phyloP scores from a whole-genome alignment of 371 early-diverging fungal species.

The Mortierella sp. region DNA sequence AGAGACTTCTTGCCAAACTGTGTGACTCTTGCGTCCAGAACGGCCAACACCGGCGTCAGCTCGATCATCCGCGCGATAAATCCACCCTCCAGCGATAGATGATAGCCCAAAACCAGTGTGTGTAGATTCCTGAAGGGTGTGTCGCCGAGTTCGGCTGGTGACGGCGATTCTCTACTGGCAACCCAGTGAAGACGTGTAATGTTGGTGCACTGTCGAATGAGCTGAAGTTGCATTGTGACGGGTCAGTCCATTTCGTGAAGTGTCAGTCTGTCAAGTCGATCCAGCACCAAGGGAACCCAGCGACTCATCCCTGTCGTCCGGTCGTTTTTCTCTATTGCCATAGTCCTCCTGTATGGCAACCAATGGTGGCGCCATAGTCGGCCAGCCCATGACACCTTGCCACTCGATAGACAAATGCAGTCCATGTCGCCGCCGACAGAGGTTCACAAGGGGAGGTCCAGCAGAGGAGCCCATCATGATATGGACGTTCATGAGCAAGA shows the following conservation, averaged over 20 bases:
- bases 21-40: background rate
- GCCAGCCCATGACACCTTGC: background rate
- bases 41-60: background rate
- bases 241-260: background rate
- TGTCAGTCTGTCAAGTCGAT: background rate
- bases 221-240: background rate
- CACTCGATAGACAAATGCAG: background rate
- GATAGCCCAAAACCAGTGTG: background rate
- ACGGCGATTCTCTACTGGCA: background rate
- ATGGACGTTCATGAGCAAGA: background rate
- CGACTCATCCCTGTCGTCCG: background rate
- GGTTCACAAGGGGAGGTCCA: background rate
- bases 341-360: background rate
- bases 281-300: background rate
- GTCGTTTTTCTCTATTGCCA: background rate
- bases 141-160: background rate
- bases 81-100: background rate
- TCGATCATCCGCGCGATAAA: background rate
- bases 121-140: background rate
- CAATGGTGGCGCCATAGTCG: background rate
- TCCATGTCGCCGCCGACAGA: background rate
- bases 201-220: background rate
- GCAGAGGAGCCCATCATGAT: background rate
- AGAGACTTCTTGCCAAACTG: background rate
- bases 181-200: background rate